These are phyloP conservation scores for Allium sativum DNA, from an alignment of 106 monocot genomes.

Conservation along the genomic window DNA sequence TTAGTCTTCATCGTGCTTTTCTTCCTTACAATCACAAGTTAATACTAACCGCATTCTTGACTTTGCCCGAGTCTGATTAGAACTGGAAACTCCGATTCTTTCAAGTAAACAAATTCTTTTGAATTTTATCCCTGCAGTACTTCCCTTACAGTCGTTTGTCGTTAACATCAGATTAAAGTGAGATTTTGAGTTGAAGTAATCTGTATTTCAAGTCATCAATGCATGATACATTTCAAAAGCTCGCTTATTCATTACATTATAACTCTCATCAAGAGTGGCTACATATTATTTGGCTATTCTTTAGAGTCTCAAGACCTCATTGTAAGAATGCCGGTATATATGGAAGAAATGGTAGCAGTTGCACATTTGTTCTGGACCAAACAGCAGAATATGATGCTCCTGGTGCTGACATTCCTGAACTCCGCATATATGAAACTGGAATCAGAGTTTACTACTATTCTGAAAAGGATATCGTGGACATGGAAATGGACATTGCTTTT, in stretches of 20 bases:
- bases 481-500: slow-evolving; percentile 43
- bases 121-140: too few relatives aligned
- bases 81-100: slow-evolving; percentile 78
- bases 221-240: slow-evolving; percentile 62
- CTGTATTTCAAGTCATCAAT: slow-evolving; percentile 36
- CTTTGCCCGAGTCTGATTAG: slow-evolving; percentile 80
- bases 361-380: slow-evolving; percentile 28
- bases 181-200: slow-evolving; percentile 24
- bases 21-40: slow-evolving; percentile 42
- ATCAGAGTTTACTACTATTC: slow-evolving; percentile 24
- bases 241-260: slow-evolving; percentile 19
- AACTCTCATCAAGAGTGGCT: slow-evolving; percentile 25
- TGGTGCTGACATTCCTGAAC: slow-evolving; percentile 40
- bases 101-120: slow-evolving; percentile 33
- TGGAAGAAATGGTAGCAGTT: slow-evolving; percentile 23
- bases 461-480: slow-evolving; percentile 27
- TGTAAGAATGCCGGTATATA: slow-evolving; percentile 40
- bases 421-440: slow-evolving; percentile 27
- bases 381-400: slow-evolving; percentile 37
- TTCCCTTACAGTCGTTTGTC: not conserved
- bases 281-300: slow-evolving; percentile 39
- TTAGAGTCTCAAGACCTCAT: slow-evolving; percentile 44
- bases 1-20: slow-evolving; percentile 21
- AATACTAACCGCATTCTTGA: slow-evolving; percentile 40
- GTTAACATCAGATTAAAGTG: slow-evolving; percentile 22